Conservation (phyloP, 306 rosid genomes). For the Nissolia schottii region DNA sequence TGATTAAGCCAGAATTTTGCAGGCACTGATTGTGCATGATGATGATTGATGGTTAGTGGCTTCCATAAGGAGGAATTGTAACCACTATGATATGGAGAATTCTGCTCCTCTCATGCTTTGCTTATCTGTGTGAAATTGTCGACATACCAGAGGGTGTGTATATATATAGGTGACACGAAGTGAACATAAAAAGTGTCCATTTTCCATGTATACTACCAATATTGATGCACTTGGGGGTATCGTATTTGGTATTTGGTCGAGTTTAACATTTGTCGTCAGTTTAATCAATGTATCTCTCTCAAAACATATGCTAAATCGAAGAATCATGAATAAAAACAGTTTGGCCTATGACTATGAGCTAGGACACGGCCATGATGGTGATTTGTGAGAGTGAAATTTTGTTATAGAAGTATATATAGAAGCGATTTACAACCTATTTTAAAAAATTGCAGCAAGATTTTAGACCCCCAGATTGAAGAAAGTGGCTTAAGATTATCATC, state of each 20-base stretch:
- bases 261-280: neutral
- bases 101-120: conserved; percentile 26
- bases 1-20: conserved; percentile 36
- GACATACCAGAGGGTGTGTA: conserved; percentile 43
- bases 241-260: neutral
- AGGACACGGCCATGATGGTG: neutral
- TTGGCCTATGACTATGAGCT: neutral
- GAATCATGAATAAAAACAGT: neutral
- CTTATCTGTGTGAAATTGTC: conserved; percentile 35
- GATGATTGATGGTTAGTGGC: conserved; percentile 26
- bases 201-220: neutral
- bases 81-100: conserved; percentile 29
- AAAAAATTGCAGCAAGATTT: neutral
- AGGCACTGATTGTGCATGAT: conserved; percentile 34
- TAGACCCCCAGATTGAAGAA: neutral
- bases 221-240: neutral
- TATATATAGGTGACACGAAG: conserved; percentile 40
- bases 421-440: neutral
- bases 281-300: neutral
- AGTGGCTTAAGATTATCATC: neutral
- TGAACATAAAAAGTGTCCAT: conserved; percentile 22
- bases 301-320: neutral
- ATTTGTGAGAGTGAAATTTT: neutral
- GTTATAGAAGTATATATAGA: neutral
- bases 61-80: conserved; percentile 45